These are phyloP conservation scores for Psilocybe subaeruginosa DNA, from an alignment of 768 basidiomycete species.

Conservation along the genomic window DNA sequence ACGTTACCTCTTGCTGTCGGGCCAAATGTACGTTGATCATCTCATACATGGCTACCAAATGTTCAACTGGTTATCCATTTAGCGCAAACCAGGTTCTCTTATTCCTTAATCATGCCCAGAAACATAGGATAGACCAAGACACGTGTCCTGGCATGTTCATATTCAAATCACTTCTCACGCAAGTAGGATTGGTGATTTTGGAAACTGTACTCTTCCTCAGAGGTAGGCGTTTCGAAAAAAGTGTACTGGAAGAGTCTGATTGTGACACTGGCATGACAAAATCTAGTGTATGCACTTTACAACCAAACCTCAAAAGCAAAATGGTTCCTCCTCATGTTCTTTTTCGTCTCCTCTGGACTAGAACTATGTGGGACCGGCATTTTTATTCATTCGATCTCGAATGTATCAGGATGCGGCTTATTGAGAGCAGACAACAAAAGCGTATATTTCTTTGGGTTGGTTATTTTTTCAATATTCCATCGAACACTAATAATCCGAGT, in stretches of 20 bases:
- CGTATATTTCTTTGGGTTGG: constrained; percentile 6
- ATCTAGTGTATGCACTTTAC: constrained; percentile 23
- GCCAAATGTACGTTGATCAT: constrained; percentile 19
- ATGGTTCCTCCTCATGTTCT: constrained; percentile 10
- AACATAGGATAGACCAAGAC: neutral
- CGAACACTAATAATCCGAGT: neutral
- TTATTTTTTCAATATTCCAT: neutral
- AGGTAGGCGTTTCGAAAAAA: constrained; percentile 9
- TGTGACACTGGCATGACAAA: neutral
- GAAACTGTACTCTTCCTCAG: constrained; percentile 24
- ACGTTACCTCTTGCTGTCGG: constrained; percentile 20
- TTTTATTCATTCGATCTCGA: constrained; percentile 3
- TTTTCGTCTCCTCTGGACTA: constrained; percentile 4
- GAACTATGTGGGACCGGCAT: constrained; percentile 15
- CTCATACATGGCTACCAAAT: neutral
- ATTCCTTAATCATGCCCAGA: neutral
- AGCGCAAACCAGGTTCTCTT: constrained; percentile 16
- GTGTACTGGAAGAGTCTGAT: too few species aligned
- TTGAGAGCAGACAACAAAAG: neutral
- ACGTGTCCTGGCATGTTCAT: constrained; percentile 12
- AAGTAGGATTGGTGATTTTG: constrained; percentile 18
- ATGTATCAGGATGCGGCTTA: constrained; percentile 3
- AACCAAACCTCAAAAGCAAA: constrained; percentile 14
- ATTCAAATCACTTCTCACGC: constrained; percentile 12
- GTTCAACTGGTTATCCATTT: neutral